Evolutionary conservation across 1,284 basidiomycete genomes (phyloP).

Genomic region (Cryptococcus sp.): DNA sequence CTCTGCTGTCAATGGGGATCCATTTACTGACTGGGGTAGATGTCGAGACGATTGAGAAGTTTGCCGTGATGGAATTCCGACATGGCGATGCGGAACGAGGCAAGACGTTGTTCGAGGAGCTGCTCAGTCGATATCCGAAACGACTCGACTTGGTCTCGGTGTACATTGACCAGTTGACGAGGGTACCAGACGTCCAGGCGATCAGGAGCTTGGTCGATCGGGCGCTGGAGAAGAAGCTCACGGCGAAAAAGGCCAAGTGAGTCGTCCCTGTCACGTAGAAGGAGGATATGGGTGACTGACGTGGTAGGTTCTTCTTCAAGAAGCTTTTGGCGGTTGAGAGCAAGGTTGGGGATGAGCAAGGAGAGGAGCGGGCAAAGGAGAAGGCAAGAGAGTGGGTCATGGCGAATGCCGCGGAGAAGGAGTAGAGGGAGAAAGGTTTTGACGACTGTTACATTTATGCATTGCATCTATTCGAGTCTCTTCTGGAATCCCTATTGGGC

Average conservation of each 20-base stretch:
- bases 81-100: conserved; percentile 90
- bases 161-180: conserved; percentile 92
- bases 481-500: too few relatives aligned
- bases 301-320: conserved; percentile 78
- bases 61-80: conserved; percentile 93
- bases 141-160: conserved; percentile 93
- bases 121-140: conserved; percentile 89
- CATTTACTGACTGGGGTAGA: conserved; percentile 53
- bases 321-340: conserved; percentile 93
- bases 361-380: conserved; percentile 72
- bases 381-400: conserved; percentile 76
- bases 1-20: neutral
- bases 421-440: conserved; percentile 5
- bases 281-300: conserved; percentile 1
- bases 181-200: conserved; percentile 67
- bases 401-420: conserved; percentile 30
- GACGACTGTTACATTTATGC: neutral
- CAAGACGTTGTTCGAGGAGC: conserved; percentile 92
- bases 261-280: conserved; percentile 36
- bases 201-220: conserved; percentile 80
- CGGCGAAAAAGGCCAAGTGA: conserved; percentile 89
- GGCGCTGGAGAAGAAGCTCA: conserved; percentile 75
- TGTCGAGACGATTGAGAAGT: conserved; percentile 87
- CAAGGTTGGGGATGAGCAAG: conserved; percentile 77
- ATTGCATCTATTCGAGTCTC: neutral